Conservation (phyloP, 1,284 basidiomycete species). For the Boletus smithii region DNA sequence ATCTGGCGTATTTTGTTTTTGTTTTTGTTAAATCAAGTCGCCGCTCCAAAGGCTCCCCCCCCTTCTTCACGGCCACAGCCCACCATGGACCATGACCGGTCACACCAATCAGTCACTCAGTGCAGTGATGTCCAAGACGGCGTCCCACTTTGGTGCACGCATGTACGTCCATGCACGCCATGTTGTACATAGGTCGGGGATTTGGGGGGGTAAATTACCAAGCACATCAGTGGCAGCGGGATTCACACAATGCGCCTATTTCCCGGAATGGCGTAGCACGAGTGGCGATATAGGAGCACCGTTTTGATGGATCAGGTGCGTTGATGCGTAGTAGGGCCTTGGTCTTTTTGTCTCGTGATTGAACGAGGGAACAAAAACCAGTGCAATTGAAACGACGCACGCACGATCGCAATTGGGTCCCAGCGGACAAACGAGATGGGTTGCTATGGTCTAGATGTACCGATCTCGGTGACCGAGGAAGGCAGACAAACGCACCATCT, state of each 20-base stretch:
- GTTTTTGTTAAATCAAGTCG: conserved; percentile 4
- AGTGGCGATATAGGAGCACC: background rate
- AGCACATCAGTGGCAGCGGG: background rate
- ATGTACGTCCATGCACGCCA: background rate
- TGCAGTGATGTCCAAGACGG: conserved; percentile 9
- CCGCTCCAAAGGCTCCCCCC: conserved; percentile 11
- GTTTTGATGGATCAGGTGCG: conserved; percentile 1
- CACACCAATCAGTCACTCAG: too few species aligned
- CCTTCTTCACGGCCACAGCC: too few species aligned
- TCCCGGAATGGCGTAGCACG: too few species aligned
- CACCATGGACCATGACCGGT: too few species aligned
- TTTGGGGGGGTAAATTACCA: too few species aligned
- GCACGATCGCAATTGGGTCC: too few species aligned
- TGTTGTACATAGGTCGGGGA: too few species aligned
- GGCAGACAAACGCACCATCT: background rate
- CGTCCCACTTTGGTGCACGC: background rate
- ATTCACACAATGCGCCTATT: background rate
- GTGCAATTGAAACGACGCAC: too few species aligned
- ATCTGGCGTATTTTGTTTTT: background rate
- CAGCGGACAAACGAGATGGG: too few species aligned
- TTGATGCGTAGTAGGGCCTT: too few species aligned
- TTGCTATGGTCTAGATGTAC: too few species aligned
- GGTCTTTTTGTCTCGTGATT: background rate
- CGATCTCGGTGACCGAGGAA: background rate
- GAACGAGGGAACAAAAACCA: background rate